Evolutionary conservation across 257 asterid species (phyloP).

Genomic region (Pogostemon cablin): DNA sequence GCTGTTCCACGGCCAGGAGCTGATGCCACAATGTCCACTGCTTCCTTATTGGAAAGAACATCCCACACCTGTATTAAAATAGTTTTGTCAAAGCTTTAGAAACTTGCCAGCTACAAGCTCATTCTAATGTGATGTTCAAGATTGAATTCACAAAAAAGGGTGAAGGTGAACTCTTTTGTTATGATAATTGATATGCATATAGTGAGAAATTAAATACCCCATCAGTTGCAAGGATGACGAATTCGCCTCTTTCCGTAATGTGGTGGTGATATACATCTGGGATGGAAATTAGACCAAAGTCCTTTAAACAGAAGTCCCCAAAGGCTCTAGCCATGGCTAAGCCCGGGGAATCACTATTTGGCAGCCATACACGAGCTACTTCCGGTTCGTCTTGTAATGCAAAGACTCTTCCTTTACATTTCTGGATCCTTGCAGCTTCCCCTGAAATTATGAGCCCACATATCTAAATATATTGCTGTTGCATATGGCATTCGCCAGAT

Average conservation of each 20-base stretch:
- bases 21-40: conserved; percentile 82
- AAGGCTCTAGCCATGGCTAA: conserved; percentile 99
- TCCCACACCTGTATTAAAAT: conserved; percentile 82
- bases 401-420: conserved; percentile 92
- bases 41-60: conserved; percentile 95
- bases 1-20: conserved; percentile 88
- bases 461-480: conserved; percentile 7
- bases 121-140: neutral
- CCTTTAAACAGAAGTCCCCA: conserved; percentile 97
- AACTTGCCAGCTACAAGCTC: neutral
- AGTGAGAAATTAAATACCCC: conserved; percentile 62
- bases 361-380: conserved; percentile 99
- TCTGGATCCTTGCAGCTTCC: conserved; percentile 95
- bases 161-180: neutral
- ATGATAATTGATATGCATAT: neutral
- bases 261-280: conserved; percentile 95
- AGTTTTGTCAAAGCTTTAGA: conserved; percentile 2
- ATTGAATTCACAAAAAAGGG: neutral
- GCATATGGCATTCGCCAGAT: too few relatives aligned
- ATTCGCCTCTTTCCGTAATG: conserved; percentile 66
- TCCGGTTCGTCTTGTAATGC: conserved; percentile 99
- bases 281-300: conserved; percentile 89
- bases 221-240: conserved; percentile 89
- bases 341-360: conserved; percentile 96
- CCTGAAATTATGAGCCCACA: conserved; percentile 43